Base-by-base conservation (phyloP, 202 grass and related monocot species). In the Zizania palustris region DNA sequence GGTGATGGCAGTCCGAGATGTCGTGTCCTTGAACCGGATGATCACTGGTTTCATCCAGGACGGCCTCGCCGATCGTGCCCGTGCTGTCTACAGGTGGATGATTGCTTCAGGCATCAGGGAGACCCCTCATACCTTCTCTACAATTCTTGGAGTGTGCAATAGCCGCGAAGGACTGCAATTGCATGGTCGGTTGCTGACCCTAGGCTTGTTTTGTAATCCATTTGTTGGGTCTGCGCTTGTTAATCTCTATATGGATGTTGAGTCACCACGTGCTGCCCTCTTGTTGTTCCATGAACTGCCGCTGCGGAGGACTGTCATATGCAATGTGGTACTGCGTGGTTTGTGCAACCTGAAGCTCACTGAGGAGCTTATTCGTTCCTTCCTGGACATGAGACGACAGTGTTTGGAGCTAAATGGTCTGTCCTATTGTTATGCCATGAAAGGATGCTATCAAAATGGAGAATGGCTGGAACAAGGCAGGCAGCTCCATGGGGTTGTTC, bases 271-370 rank as follows among this genome's bases (percentile, higher is more conserved):
- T 53, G 34, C 45, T 44, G 81, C 81, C 35, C 81, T 83, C 62
- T 54, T 38, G 21, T 40, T 83, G 64, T 83, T 61, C 14, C 11
- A 50, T 5, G 64, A 83, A 12, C n/a, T 44, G 19, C 34, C 13
- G 0, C 22, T 69, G 9, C 19, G 20, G 36, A 77, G 9, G 45
- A 62, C 81, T 44, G 72, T 22, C 28, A 44, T 74, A 9, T 83
- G 73, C 55, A 83, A 77, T 38, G 81, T 76, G 62, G 63, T 83
- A 15, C 81, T 83, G 7, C 64, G 54, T 69, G 81, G 81, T 44
- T 76, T 83, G 45, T 76, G 64, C 54, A 72, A 79, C 41, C 68
- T 79, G 39, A 73, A 64, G 19, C 36, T 73, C 21, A 45, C 28
- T 3, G 15, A 65, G 46, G 46, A 81, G 20, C 69, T 81, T 43